These are phyloP conservation scores for Haematococcus sp. DNA, from an alignment of 139 green algal species.

Conservation along the genomic window DNA sequence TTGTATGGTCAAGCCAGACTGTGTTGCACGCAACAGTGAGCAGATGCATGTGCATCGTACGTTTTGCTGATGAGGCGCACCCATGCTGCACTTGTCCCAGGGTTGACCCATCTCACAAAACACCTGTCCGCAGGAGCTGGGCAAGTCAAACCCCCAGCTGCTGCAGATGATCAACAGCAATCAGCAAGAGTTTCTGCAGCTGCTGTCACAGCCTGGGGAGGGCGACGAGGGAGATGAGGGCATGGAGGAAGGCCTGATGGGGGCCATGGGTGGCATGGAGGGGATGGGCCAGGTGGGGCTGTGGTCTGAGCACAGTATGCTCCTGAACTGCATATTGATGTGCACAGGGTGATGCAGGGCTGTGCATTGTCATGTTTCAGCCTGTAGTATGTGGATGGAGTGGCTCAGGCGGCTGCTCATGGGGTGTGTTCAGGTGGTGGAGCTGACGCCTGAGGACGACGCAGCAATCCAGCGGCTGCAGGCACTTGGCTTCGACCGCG, in stretches of 20 bases:
- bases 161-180: slow-evolving; percentile 84
- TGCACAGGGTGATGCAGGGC: too few species aligned
- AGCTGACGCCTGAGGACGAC: slow-evolving; percentile 76
- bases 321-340: background rate
- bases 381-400: too few species aligned
- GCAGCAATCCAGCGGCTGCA: slow-evolving; percentile 77
- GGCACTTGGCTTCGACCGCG: slow-evolving; percentile 86
- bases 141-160: slow-evolving; percentile 83
- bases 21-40: too few species aligned
- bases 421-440: slow-evolving; percentile 41
- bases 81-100: too few species aligned
- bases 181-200: slow-evolving; percentile 84
- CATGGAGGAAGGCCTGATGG: slow-evolving; percentile 23
- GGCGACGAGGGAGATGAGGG: slow-evolving; percentile 27
- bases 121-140: slow-evolving; percentile 82
- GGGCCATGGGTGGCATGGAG: slow-evolving; percentile 21
- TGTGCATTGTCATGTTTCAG: too few species aligned
- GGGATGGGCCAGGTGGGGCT: slow-evolving; percentile 22
- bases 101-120: too few species aligned
- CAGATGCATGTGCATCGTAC: too few species aligned
- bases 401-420: too few species aligned
- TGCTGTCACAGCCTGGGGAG: slow-evolving; percentile 58
- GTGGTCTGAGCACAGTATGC: too few species aligned
- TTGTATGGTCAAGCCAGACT: too few species aligned
- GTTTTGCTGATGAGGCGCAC: too few species aligned